Evolutionary conservation across 495 filamentous ascomycete species (phyloP).

Genomic region (Aspergillus nidulans): DNA sequence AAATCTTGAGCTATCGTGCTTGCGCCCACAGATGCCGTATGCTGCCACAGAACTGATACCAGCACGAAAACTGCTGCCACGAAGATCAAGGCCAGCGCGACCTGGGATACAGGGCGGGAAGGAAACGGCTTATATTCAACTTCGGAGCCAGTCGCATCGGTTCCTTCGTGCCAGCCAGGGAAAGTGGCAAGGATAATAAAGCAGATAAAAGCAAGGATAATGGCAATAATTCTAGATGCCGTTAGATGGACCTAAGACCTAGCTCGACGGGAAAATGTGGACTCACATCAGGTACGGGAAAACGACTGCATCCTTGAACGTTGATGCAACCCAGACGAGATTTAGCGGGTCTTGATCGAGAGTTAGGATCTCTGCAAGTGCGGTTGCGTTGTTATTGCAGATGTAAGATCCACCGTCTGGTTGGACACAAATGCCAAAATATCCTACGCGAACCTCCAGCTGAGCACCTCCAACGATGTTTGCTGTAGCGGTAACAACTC

Average conservation of each 20-base stretch:
- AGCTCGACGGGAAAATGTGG: not conserved
- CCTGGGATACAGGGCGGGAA: slow-evolving; percentile 62
- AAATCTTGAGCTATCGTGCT: slow-evolving; percentile 90
- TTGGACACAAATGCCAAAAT: slow-evolving; percentile 67
- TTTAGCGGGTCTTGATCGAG: slow-evolving; percentile 67
- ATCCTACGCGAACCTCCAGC: slow-evolving; percentile 66
- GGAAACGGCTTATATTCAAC: slow-evolving; percentile 65
- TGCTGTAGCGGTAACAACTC: slow-evolving; percentile 62
- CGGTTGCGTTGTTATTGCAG: slow-evolving; percentile 64
- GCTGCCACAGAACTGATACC: slow-evolving; percentile 67
- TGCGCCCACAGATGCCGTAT: slow-evolving; percentile 91
- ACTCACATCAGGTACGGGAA: slow-evolving; percentile 67
- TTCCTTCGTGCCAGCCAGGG: slow-evolving; percentile 68
- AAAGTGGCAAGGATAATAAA: slow-evolving; percentile 69
- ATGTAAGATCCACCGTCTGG: slow-evolving; percentile 59
- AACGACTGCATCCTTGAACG: slow-evolving; percentile 68
- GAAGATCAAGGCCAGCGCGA: slow-evolving; percentile 63
- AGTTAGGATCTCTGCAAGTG: slow-evolving; percentile 56
- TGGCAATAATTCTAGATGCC: slow-evolving; percentile 56
- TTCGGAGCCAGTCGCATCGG: slow-evolving; percentile 49
- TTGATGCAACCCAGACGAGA: slow-evolving; percentile 66
- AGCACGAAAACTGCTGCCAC: slow-evolving; percentile 66
- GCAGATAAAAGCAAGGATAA: slow-evolving; percentile 65
- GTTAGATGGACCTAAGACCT: not conserved
- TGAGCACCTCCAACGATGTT: slow-evolving; percentile 61